Conservation (phyloP, 1,284 basidiomycete species). For the Amylostereum areolatum region DNA sequence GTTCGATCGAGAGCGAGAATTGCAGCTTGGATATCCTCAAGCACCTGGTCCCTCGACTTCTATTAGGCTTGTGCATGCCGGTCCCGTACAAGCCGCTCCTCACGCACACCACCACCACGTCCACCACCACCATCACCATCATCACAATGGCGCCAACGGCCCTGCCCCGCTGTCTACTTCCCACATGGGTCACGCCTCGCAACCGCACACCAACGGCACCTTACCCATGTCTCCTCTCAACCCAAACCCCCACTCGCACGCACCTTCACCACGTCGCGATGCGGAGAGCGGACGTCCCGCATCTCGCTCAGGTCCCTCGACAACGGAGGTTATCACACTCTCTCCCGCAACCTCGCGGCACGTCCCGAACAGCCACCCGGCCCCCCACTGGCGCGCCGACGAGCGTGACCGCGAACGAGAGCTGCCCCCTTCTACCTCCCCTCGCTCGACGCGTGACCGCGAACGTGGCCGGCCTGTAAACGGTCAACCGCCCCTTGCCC, state of each 20-base stretch:
- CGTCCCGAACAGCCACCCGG: slow-evolving; percentile 2
- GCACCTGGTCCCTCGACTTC: slow-evolving; percentile 12
- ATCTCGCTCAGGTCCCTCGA: slow-evolving; percentile 25
- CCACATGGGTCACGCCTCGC: too few species aligned
- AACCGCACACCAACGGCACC: too few species aligned
- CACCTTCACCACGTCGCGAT: slow-evolving; percentile 17
- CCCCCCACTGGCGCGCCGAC: slow-evolving; percentile 9
- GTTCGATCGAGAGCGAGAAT: slow-evolving; percentile 19
- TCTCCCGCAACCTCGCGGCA: slow-evolving; percentile 18
- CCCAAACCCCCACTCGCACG: slow-evolving; percentile 6
- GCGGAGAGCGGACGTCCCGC: slow-evolving; percentile 22
- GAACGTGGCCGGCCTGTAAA: slow-evolving; percentile 14
- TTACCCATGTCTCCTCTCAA: slow-evolving; percentile 15
- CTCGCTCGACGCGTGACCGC: slow-evolving; percentile 2
- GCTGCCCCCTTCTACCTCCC: not conserved
- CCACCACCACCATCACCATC: slow-evolving; percentile 39
- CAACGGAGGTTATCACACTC: slow-evolving; percentile 45
- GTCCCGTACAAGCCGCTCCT: slow-evolving; percentile 21
- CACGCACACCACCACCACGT: slow-evolving; percentile 30
- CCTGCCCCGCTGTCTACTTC: not conserved
- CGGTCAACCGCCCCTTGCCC: slow-evolving; percentile 31
- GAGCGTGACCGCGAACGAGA: slow-evolving; percentile 20
- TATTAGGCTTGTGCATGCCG: slow-evolving; percentile 13
- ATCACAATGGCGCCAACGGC: slow-evolving; percentile 25
- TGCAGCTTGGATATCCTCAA: slow-evolving; percentile 14